Evolutionary conservation across 2,329 filamentous ascomycete species (phyloP).

Genomic region (Beauveria medogensis): DNA sequence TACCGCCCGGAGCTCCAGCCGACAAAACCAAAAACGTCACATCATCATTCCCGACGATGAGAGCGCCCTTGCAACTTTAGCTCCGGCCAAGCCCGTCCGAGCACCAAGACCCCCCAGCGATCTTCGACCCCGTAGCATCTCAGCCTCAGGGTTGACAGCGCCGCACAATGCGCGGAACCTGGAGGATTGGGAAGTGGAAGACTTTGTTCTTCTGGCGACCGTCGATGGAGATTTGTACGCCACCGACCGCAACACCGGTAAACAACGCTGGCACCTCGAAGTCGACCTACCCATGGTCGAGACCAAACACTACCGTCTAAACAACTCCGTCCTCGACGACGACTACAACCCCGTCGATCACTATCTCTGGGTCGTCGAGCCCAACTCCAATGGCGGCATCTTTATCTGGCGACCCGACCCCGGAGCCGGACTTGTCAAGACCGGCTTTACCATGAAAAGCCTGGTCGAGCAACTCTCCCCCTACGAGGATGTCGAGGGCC

Average conservation of each 20-base stretch:
- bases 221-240: slow-evolving; percentile 96
- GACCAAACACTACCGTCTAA: slow-evolving; percentile 70
- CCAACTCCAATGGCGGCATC: slow-evolving; percentile 75
- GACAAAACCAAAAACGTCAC: slow-evolving; percentile 17
- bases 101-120: slow-evolving; percentile 70
- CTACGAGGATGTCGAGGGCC: slow-evolving; percentile 64
- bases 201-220: slow-evolving; percentile 99
- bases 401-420: slow-evolving; percentile 72
- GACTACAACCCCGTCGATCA: slow-evolving; percentile 65
- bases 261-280: slow-evolving; percentile 77
- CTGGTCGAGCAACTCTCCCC: slow-evolving; percentile 78
- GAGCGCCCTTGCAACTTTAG: slow-evolving; percentile 96
- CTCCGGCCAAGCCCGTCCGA: slow-evolving; percentile 94
- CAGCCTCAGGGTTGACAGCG: slow-evolving; percentile 62
- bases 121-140: slow-evolving; percentile 45
- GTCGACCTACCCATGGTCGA: slow-evolving; percentile 84
- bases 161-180: slow-evolving; percentile 92
- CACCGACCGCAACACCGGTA: slow-evolving; percentile 77
- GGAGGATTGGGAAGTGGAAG: slow-evolving; percentile 99
- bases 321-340: slow-evolving; percentile 52
- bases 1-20: slow-evolving; percentile 19
- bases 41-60: slow-evolving; percentile 52
- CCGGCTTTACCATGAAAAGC: slow-evolving; percentile 72
- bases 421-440: slow-evolving; percentile 52
- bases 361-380: slow-evolving; percentile 92